Evolutionary conservation across 2,329 filamentous ascomycete species (phyloP), one percentile per base, ranked within the genome.

Genomic region (Aspergillus chevalieri): DNA sequence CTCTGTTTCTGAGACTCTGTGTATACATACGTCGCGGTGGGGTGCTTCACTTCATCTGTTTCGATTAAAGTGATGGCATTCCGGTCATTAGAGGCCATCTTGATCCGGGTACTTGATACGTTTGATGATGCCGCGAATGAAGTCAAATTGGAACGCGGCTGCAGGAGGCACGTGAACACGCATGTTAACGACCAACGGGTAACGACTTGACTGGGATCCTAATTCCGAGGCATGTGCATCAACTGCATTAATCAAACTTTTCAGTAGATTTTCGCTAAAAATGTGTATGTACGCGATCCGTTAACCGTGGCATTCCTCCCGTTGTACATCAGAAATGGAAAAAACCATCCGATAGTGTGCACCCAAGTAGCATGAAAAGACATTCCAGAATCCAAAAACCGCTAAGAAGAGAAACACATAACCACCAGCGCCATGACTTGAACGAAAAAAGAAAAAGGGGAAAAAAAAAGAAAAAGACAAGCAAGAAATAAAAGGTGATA

Each of bases 31-130:
- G 75, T 77, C 5, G 72, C 69, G 3, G 67, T 71, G 10, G 75
- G 61, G 51, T 70, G 71, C 21, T 77, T 77, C 17, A 77, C 73
- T 49, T 80, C 77, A 58, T 82, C 77, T 19, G 65, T 65, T 51
- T 71, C 68, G 12, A 47, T 61, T 30, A 71, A 59, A n/a, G 58
- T 60, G 17, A 69, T 26, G 47, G 54, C 39, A 22, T 38, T 39
- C 17, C 5, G 26, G 4, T 30, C 4, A 28, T n/a, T 41, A 6
- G 17, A 19, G 9, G 38, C 17, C 38, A 21, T 41, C 10, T 10
- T 41, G 19, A 21, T 19, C 5, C 15, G 8, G 9, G 4, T 19
- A 41, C 19, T 15, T 12, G 15, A 41, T 17, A 22, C 10, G 10
- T 10, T 10, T 41, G n/a, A 22, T 22, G 38, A 15, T 10, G 38